Conservation (phyloP, 305 asterid genomes). For the Caryopteris hybrid region DNA sequence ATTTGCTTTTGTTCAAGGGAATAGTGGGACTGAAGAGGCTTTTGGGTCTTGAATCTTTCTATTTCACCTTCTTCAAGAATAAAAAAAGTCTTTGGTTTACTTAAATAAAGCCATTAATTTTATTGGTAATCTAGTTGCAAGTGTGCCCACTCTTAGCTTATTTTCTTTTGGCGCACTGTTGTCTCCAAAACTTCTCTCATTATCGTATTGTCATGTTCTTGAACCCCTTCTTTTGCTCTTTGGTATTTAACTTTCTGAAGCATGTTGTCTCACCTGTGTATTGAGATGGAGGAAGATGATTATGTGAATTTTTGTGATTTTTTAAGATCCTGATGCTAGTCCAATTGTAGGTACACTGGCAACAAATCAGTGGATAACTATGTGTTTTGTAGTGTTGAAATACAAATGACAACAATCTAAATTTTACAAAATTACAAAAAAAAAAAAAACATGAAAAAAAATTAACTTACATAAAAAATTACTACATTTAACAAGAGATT, state of each 20-base stretch:
- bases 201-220: background rate
- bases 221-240: background rate
- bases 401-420: too few relatives aligned
- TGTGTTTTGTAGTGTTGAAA: conserved; percentile 96
- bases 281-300: background rate
- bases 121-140: background rate
- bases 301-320: conserved; percentile 4
- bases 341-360: conserved; percentile 68
- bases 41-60: background rate
- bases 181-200: background rate
- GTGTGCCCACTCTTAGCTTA: background rate
- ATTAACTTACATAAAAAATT: too few relatives aligned
- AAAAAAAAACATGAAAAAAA: too few relatives aligned
- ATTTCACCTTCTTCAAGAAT: background rate
- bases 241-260: background rate
- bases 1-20: background rate
- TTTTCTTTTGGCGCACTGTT: background rate
- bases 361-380: conserved; percentile 86
- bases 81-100: background rate
- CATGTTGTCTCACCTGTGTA: background rate
- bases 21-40: background rate
- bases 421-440: too few relatives aligned
- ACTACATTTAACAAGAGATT: too few relatives aligned
- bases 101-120: background rate
- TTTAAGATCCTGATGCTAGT: conserved; percentile 12